Conservation (phyloP, 2,329 filamentous ascomycete species). For the Metarhizium robertsii region DNA sequence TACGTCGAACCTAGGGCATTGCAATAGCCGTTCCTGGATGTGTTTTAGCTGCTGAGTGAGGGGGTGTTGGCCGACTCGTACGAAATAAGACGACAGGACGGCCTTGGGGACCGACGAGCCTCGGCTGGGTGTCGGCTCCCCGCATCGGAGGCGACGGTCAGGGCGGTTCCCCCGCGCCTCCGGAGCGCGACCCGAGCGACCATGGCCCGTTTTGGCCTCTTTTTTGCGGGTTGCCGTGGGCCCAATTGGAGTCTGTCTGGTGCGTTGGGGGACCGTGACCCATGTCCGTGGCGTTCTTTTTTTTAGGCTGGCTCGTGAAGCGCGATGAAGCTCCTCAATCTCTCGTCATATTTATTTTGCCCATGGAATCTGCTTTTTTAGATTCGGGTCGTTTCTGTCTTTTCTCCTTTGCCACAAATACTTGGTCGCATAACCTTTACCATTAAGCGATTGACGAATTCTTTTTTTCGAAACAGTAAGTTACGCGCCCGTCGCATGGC, state of each 20-base stretch:
- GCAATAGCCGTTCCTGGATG: too few relatives aligned
- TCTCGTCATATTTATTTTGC: neutral
- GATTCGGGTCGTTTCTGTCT: neutral
- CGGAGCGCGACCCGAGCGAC: neutral
- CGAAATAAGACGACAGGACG: too few relatives aligned
- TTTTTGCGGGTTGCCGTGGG: neutral
- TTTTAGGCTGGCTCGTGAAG: constrained; percentile 1
- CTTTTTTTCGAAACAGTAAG: neutral
- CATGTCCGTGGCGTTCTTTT: neutral
- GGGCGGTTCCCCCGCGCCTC: constrained; percentile 6
- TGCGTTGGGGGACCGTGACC: too few relatives aligned
- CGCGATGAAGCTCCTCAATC: neutral
- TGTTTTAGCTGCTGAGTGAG: too few relatives aligned
- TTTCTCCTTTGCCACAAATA: neutral
- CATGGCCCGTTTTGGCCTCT: neutral
- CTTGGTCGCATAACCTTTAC: neutral
- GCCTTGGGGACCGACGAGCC: neutral
- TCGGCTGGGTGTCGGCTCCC: constrained; percentile 6
- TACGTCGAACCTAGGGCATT: too few relatives aligned
- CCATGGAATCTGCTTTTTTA: neutral
- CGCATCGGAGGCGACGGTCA: constrained; percentile 2
- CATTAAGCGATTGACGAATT: neutral
- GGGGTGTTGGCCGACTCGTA: too few relatives aligned
- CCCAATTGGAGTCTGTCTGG: neutral
- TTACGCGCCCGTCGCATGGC: neutral